A percentile compares a stretch with the other conserved stretches of the same genome.
These are phyloP conservation scores for Backusella liffmaniae DNA, from an alignment of 192 early-diverging fungal genomes.

Conservation along the genomic window DNA sequence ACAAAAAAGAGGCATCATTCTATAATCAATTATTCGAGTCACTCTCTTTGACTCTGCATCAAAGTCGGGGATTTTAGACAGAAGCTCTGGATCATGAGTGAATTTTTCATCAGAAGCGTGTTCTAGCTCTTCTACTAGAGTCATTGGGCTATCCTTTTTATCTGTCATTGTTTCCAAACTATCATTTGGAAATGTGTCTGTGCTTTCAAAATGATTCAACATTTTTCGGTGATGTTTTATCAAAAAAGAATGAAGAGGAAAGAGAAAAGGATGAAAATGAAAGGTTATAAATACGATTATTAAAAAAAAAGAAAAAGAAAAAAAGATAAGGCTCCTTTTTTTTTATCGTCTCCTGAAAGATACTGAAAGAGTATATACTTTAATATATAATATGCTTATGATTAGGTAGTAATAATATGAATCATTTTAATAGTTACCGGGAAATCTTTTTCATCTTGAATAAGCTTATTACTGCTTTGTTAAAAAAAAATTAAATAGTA, in stretches of 20 bases:
- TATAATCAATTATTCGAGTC: conserved; percentile 50
- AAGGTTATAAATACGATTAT: neutral
- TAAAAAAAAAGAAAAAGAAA: too few species aligned
- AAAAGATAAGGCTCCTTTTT: neutral
- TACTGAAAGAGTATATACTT: neutral
- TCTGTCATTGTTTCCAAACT: neutral
- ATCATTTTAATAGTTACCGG: conserved; percentile 1
- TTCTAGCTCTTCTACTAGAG: neutral
- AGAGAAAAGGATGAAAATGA: neutral
- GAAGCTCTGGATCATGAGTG: neutral
- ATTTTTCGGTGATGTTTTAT: neutral
- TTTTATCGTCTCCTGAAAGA: neutral
- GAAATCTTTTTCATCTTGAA: neutral
- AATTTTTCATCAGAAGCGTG: neutral
- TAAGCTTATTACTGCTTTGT: neutral
- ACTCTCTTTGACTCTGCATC: conserved; percentile 38
- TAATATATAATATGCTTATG: neutral
- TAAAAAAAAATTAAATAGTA: neutral
- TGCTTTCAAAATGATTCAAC: neutral
- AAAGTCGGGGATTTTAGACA: neutral
- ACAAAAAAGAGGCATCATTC: conserved; percentile 60
- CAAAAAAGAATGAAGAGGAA: neutral
- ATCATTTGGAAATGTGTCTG: neutral
- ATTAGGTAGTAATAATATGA: neutral
- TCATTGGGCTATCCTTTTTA: neutral